Base-by-base conservation (phyloP, 2,329 filamentous ascomycete genomes). In the Colletotrichum echinochloae region DNA sequence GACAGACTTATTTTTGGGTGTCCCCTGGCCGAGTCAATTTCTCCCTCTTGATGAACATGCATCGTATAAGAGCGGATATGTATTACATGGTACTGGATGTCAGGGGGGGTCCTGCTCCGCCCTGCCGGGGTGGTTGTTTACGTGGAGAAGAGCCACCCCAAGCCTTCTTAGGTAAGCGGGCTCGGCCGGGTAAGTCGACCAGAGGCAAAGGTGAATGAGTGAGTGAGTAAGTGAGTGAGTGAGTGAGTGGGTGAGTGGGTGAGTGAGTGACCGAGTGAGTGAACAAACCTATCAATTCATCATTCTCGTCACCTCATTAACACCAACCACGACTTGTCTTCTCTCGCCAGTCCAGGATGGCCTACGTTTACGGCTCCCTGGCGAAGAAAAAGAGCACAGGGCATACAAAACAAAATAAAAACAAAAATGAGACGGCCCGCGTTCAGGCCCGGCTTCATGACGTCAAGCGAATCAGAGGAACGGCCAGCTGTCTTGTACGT, bases 381-480 rank as follows among this genome's bases (percentile, higher is more conserved):
- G 51, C 33, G 16, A 57, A 41, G 26, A 28, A 39, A 62, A 59
- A 59, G 48, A 33, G 57, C 44, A 41, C 67, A 70, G 67, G 67
- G 64, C 57, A 70, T 59, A 14, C 4, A 70, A 62, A 28, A 44
- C 41, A 51, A 62, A 57, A 14, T 1, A 70, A 62, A 28, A 44
- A 41, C 57, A 62, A 57, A 70, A 67, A 70, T 70, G 64, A 67
- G 56, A 57, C 57, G 49, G 44, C 35, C 28, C 37, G 1, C 11
- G 14, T 14, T 46, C n/a, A 18, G 23, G 26, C 28, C 35, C 16
- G 37, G 23, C 23, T 39, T 35, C 64, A 67, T 67, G 64, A 67
- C 64, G 67, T 70, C 64, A 70, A 44, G 44, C 57, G 52, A 67
- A 62, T 52, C 51, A 57, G 57, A 70, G 16, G 33, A n/a, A 12